Evolutionary conservation across 2,329 filamentous ascomycete genomes (phyloP), one percentile per base, ranked within the genome.

Genomic region (Colletotrichum godetiae): DNA sequence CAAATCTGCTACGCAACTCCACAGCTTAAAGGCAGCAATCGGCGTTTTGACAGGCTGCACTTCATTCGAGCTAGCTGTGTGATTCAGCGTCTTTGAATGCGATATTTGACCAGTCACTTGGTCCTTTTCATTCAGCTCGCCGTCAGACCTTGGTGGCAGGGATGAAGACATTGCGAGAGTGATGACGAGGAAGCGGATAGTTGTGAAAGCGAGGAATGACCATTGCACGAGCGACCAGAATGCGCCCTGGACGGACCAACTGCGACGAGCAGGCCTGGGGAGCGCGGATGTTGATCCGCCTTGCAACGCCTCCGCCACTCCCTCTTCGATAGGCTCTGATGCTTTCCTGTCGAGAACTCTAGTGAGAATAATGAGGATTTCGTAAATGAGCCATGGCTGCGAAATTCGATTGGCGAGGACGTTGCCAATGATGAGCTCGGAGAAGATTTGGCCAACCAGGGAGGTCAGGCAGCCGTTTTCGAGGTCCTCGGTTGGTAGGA

Each of bases 401-500:
- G 93, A 95, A 53, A 93, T 88, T 81, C 93, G 97, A 78, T 92
- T 93, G 78, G 92, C 91, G 78, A 98, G 87, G 71, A 93, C 89
- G 77, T 94, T 95, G 75, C 94, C 94, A 76, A 99, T 87, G 75
- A 98, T 94, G 81, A 97, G 91, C 82, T 98, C 95, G 7, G 95
- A 94, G 74, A 98, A 88, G 76, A 98, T 93, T 83, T 98, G 95
- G 67, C 92, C 91, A 75, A 98, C 93, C 74, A 99, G 87, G 46
- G 94, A 89, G 69, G 94, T 93, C 78, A 98, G 87, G 81, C 94
- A 97, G 67, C 91, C 91, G 81, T 98, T 98, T 79, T 96, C 92
- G 52, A 98, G 86, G 81, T 98, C 96, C 79, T 98, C 96, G 19
- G 95, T 97, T 11, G 97, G 97, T 24, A 99, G 88, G 19, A 99